Evolutionary conservation across 257 asterid species (phyloP), one percentile per base, ranked within the genome.

Genomic region (Solanum tarapatanum): DNA sequence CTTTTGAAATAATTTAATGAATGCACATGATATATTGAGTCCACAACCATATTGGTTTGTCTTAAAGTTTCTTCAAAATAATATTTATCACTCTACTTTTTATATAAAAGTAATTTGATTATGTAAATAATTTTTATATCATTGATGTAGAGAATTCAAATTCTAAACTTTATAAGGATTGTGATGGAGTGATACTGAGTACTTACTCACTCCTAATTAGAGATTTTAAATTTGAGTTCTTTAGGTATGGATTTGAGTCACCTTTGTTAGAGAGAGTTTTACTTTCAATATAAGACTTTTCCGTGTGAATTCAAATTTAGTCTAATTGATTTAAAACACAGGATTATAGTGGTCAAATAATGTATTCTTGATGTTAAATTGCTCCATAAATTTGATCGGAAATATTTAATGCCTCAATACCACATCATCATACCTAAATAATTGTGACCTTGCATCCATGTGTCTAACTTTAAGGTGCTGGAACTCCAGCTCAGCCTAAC

Each of bases 1-100:
- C 85, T 82, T 82, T 82, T 28, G 11, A 28, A 28, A 5, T 82
- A 26, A 82, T 82, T 82, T 28, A 82, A 86, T 86, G 86, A 88
- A 82, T 82, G 88, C 88, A 82, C 88, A 88, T 86, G 90, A 77
- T 37, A 37, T 60, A 82, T 84, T 86, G 88, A 86, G 86, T 89
- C 28, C 87, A 86, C 87, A 26, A 86, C 87, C 33, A 23, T 66
- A 33, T 79, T 82, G 87, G 41, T 82, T 86, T 86, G 90, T 58
- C 87, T 87, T 43, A 43, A 89, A 88, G 88, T 83, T 85, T 84
- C 43, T 45, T 6, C 11, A 45, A 80, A 80, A 16, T 28, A 80
- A 43, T 37, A 33, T 73, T 5, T 33, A 23, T 23, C 13, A 12
- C 62, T 51, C 62, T 51, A 51, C 36, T 17, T 55, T 26, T 68